Percentiles rank a stretch among this genome's conserved stretches.
Conservation (phyloP, 2,329 filamentous ascomycete genomes). For the Hirsutella thompsonii region DNA sequence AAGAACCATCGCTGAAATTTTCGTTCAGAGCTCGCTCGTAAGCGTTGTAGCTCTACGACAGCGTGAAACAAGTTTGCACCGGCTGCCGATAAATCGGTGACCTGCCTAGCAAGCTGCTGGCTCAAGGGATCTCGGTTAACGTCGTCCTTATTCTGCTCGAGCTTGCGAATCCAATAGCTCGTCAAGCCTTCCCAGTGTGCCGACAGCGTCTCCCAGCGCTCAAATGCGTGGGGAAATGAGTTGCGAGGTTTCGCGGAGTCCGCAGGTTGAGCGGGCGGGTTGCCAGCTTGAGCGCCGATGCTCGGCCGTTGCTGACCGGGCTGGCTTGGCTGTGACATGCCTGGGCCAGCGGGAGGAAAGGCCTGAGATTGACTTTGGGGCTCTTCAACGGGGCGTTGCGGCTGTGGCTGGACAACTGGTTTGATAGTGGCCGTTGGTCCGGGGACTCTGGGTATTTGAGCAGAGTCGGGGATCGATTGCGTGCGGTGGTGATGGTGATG, state of each 20-base stretch:
- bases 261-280: constrained; percentile 8
- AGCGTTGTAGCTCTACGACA: constrained; percentile 85
- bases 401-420: constrained; percentile 6
- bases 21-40: constrained; percentile 87
- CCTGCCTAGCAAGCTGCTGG: constrained; percentile 81
- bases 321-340: constrained; percentile 4
- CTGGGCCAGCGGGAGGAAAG: constrained; percentile 4
- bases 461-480: constrained; percentile 13
- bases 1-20: constrained; percentile 99
- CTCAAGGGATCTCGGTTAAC: constrained; percentile 71
- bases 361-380: constrained; percentile 4
- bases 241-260: constrained; percentile 37
- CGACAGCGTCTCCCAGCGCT: constrained; percentile 92
- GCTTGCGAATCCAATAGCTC: constrained; percentile 87
- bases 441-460: constrained; percentile 8
- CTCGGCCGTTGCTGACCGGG: constrained; percentile 5
- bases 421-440: constrained; percentile 5
- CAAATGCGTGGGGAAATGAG: constrained; percentile 90
- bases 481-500: constrained; percentile 19
- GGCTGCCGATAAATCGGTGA: constrained; percentile 92
- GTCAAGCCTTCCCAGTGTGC: constrained; percentile 97
- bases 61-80: constrained; percentile 96
- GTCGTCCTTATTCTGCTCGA: constrained; percentile 84
- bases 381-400: constrained; percentile 2
- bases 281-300: constrained; percentile 8